These are phyloP conservation scores for Chlorella vulgaris DNA, from an alignment of 139 green algal species.

Conservation along the genomic window DNA sequence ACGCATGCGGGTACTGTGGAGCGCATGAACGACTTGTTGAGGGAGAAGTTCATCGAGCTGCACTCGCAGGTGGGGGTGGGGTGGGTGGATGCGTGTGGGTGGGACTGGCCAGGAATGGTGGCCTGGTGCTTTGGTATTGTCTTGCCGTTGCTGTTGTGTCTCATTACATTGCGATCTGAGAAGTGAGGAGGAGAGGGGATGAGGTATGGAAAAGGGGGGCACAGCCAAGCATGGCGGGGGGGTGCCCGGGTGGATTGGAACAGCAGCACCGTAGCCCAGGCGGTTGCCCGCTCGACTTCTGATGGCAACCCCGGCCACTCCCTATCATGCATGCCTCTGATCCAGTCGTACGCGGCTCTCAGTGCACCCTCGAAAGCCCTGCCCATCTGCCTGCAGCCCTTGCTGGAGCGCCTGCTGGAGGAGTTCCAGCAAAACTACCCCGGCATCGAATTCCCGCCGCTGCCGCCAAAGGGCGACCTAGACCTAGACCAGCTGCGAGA, in stretches of 20 bases:
- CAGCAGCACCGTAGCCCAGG: too few relatives aligned
- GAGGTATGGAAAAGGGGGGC: too few relatives aligned
- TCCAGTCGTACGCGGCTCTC: too few relatives aligned
- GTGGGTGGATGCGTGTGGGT: background rate
- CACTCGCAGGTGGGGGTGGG: constrained; percentile 55
- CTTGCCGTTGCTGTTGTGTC: background rate
- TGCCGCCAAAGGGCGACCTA: constrained; percentile 74
- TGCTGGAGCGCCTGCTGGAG: constrained; percentile 79
- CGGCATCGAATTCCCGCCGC: constrained; percentile 59
- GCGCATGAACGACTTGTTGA: constrained; percentile 80
- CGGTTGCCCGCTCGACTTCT: too few relatives aligned
- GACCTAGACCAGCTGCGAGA: constrained; percentile 71
- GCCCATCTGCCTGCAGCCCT: constrained; percentile 58
- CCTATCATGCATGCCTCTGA: too few relatives aligned
- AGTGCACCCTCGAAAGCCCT: too few relatives aligned
- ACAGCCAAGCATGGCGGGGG: too few relatives aligned
- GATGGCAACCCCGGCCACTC: too few relatives aligned
- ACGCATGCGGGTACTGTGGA: constrained; percentile 89
- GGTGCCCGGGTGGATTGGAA: too few relatives aligned
- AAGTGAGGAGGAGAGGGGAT: too few relatives aligned
- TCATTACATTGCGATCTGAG: too few relatives aligned
- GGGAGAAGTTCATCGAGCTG: constrained; percentile 89
- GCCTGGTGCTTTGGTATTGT: background rate
- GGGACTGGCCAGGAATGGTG: background rate
- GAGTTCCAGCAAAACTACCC: constrained; percentile 65